phyloP scores from a whole-genome alignment of 2,329 filamentous ascomycete genomes.

The Albophoma yamanashiensis region DNA sequence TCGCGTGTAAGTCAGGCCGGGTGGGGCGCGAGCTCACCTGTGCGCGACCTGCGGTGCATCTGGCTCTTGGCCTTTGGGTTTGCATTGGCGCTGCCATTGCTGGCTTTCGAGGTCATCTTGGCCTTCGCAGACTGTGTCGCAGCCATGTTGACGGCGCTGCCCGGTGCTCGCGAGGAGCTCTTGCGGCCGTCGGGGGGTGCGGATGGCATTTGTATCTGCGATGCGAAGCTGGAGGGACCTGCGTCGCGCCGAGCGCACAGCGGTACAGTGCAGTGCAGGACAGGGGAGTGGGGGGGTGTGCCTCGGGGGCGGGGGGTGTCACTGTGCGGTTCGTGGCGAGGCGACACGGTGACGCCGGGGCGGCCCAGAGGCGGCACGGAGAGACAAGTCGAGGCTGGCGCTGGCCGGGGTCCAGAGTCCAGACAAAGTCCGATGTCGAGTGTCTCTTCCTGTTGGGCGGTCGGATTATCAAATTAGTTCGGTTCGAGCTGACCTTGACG shows the following conservation, averaged over 20 bases:
- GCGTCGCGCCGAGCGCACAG: not conserved
- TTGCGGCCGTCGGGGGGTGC: constrained; percentile 50
- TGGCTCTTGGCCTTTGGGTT: constrained; percentile 62
- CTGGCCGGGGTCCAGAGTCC: constrained; percentile 12
- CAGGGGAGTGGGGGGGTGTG: constrained; percentile 14
- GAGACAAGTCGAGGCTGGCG: constrained; percentile 6
- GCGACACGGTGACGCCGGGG: constrained; percentile 9
- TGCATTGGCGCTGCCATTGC: constrained; percentile 23
- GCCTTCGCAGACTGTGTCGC: constrained; percentile 47
- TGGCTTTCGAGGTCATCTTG: constrained; percentile 45
- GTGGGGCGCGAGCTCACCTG: constrained; percentile 52
- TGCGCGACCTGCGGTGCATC: constrained; percentile 89
- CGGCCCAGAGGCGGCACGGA: constrained; percentile 17
- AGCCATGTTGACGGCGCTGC: constrained; percentile 46
- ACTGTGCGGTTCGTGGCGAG: not conserved
- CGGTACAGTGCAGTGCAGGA: constrained; percentile 8
- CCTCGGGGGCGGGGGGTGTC: constrained; percentile 7
- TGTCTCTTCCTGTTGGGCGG: not conserved
- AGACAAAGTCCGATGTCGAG: constrained; percentile 5
- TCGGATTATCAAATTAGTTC: constrained; percentile 7
- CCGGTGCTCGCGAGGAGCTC: constrained; percentile 35
- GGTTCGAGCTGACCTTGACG: constrained; percentile 2
- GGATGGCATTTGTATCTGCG: constrained; percentile 46
- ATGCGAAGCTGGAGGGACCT: not conserved
- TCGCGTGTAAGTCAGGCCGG: constrained; percentile 18